phyloP scores from a whole-genome alignment of 2,329 filamentous ascomycete genomes.

The Ophiosphaerella korrae region DNA sequence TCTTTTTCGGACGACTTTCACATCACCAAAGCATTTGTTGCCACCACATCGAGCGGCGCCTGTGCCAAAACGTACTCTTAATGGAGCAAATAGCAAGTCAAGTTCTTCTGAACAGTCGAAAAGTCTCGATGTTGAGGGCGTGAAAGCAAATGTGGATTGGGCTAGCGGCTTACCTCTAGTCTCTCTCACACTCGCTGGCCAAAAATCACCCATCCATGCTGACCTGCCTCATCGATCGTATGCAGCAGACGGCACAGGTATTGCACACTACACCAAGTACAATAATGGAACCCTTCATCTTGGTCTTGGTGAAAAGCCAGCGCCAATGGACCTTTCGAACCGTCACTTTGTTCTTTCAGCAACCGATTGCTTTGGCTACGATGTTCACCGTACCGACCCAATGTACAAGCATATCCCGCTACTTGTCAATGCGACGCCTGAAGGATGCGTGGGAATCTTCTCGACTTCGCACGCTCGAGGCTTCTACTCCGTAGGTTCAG shows the following conservation, averaged over 20 bases:
- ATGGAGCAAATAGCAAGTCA: slow-evolving; percentile 33
- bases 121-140: slow-evolving; percentile 55
- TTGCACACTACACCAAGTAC: slow-evolving; percentile 69
- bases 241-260: slow-evolving; percentile 63
- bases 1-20: slow-evolving; percentile 71
- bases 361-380: slow-evolving; percentile 76
- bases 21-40: slow-evolving; percentile 64
- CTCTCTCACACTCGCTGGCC: slow-evolving; percentile 58
- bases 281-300: slow-evolving; percentile 68
- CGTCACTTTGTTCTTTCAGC: slow-evolving; percentile 69
- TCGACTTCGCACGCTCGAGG: slow-evolving; percentile 69
- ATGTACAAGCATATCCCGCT: slow-evolving; percentile 78
- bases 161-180: slow-evolving; percentile 60
- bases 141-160: slow-evolving; percentile 66
- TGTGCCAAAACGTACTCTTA: slow-evolving; percentile 50
- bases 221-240: slow-evolving; percentile 72
- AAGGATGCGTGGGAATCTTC: slow-evolving; percentile 70
- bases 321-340: slow-evolving; percentile 73
- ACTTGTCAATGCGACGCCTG: slow-evolving; percentile 68
- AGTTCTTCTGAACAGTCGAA: slow-evolving; percentile 42
- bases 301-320: slow-evolving; percentile 73
- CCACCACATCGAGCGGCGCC: slow-evolving; percentile 68
- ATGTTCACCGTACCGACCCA: slow-evolving; percentile 71
- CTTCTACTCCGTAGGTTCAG: slow-evolving; percentile 69
- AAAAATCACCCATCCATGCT: slow-evolving; percentile 60